Base-by-base conservation (phyloP, 768 basidiomycete genomes). In the Suillus placidus region DNA sequence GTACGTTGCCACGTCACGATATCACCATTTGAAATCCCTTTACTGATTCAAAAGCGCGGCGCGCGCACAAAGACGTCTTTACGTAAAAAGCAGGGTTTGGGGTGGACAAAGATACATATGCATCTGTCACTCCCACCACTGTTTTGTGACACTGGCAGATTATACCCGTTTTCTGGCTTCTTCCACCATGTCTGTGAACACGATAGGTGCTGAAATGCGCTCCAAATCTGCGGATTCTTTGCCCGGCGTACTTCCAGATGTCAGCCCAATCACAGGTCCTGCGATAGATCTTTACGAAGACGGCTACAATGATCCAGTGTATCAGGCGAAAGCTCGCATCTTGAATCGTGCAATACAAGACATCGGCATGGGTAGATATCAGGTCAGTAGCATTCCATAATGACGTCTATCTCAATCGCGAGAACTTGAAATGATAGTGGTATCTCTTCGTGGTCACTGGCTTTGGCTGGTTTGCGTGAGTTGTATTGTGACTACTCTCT, bases 321-420 rank as follows among this genome's bases (percentile, higher is more conserved):
- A 86, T 66, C 78, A 77, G 54, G 82, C 80, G 0, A 86, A 86
- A 69, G 85, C 85, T 1, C 74, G 75, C 32, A 71, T 85, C 38
- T 64, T 86, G 63, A 84, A 83, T 56, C 74, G 76, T 47, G 79
- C 82, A 5, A 78, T 86, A 52, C 83, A 84, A 70, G 82, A 84
- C 40, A 84, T 87, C 23, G 85, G 85, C 2, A 86, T 87, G 84
- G 86, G 85, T 7, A 81, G 74, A 67, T 87, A 86, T 66, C 85
- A 86, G 80, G 84, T 81, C 57, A 20, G 77, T 64, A 18, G 16
- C 43, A 20, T 30, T 45, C 32, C 45, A 34, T 3, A 5, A 20
- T 30, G 2, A 40, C 37, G 5, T 45, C 10, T 18, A 55, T 54
- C n/a, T 61, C 35, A 20, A 14, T 34, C 2, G 8, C 6, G 0